These are phyloP conservation scores for Oryza glumipatula DNA, from an alignment of 176 grass and related monocot species.

Conservation along the genomic window DNA sequence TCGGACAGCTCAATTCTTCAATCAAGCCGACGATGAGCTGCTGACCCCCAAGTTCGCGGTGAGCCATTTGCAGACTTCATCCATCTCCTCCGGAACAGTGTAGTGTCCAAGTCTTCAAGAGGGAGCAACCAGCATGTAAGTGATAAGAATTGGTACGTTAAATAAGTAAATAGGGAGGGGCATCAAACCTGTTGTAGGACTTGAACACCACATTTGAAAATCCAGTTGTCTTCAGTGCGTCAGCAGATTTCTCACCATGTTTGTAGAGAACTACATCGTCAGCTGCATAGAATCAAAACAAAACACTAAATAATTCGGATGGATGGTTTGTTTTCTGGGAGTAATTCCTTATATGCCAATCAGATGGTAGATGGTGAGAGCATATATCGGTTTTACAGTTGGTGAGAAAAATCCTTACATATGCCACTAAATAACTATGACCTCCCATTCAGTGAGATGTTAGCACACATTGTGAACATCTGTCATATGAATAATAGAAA, in stretches of 20 bases:
- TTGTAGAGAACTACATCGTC: constrained; percentile 88
- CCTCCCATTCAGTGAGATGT: neutral
- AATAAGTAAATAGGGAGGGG: neutral
- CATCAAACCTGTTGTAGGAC: constrained; percentile 74
- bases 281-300: constrained; percentile 54
- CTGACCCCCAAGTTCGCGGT: constrained; percentile 57
- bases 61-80: constrained; percentile 84
- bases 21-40: constrained; percentile 48
- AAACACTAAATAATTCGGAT: neutral
- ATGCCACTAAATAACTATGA: neutral
- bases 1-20: constrained; percentile 34
- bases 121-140: neutral
- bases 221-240: constrained; percentile 68
- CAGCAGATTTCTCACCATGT: constrained; percentile 86
- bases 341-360: too few relatives aligned
- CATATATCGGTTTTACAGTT: neutral
- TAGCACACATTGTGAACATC: neutral
- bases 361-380: too few relatives aligned
- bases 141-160: neutral
- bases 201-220: constrained; percentile 84
- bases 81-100: constrained; percentile 92
- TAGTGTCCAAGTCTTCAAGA: constrained; percentile 86
- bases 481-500: neutral
- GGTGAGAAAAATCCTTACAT: neutral
- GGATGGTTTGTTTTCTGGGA: too few relatives aligned